phyloP scores from a whole-genome alignment of 495 filamentous ascomycete genomes.

The Sabuloglossum arenarium region DNA sequence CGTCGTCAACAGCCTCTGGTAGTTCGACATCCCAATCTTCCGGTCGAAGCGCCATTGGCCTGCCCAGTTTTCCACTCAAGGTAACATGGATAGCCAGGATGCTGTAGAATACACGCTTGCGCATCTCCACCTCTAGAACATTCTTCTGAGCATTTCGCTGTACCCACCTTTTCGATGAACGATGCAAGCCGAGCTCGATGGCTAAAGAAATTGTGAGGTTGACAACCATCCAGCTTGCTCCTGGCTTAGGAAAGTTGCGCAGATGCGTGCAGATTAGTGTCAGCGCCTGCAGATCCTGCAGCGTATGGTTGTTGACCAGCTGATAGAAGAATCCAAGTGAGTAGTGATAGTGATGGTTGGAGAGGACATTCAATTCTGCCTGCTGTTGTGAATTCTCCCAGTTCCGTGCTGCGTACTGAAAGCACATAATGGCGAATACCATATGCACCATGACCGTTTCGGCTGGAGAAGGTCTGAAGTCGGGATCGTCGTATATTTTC shows the following conservation, averaged over 20 bases:
- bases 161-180: conserved; percentile 39
- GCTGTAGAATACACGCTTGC: conserved; percentile 60
- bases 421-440: conserved; percentile 56
- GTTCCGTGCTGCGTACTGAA: conserved; percentile 47
- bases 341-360: conserved; percentile 59
- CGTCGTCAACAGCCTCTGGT: conserved; percentile 45
- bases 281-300: conserved; percentile 50
- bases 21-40: conserved; percentile 61
- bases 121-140: conserved; percentile 42
- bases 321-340: conserved; percentile 43
- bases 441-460: conserved; percentile 57
- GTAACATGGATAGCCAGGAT: conserved; percentile 38
- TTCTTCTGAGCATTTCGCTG: conserved; percentile 25
- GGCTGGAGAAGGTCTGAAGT: conserved; percentile 34
- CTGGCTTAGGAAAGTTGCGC: conserved; percentile 60
- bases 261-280: conserved; percentile 46
- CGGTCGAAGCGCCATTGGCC: conserved; percentile 47
- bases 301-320: conserved; percentile 31
- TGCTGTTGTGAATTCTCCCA: conserved; percentile 26
- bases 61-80: conserved; percentile 49
- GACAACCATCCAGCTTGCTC: conserved; percentile 42
- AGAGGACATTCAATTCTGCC: conserved; percentile 31
- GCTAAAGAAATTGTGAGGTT: conserved; percentile 38
- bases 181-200: conserved; percentile 51
- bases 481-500: conserved; percentile 39